Base-by-base conservation (phyloP, 2,329 filamentous ascomycete species). In the Achaetomium macrosporum region DNA sequence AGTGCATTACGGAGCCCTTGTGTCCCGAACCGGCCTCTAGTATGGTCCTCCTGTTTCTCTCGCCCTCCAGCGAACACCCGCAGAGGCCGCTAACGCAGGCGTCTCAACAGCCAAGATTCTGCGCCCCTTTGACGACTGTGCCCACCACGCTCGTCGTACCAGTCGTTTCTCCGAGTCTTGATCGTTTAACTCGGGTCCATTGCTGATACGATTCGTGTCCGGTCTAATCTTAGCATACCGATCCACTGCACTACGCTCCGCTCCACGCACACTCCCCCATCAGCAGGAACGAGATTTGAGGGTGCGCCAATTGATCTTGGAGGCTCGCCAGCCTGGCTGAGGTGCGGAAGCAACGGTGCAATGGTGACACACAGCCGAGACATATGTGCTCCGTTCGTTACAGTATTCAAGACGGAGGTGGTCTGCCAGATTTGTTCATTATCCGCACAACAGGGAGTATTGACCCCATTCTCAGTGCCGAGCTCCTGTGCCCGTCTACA, bases 141-240 rank as follows among this genome's bases (percentile, higher is more conserved):
- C 4, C 25, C 25, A 25, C 25, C 25, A 25, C n/a, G n/a, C 25
- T 25, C 25, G 4, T 25, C 25, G 25, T 7, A 25, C 25, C 25
- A 25, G 25, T 25, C 7, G 25, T 25, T n/a, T 7, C 25, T 4
- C 4, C 25, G 25, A 25, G 7, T 25, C 4, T 25, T 25, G 25
- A 7, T 25, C 25, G 25, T 25, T 25, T 7, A 25, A 25, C 25
- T 25, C 25, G 25, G 7, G 25, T 39, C 44, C 43, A 31, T 39
- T 39, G n/a, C 16, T 29, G 36, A 47, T 35, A 33, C 42, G 25
- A 25, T 25, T 25, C 17, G 30, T 42, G 15, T 42, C 13, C 37
- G 15, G 33, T 35, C 51, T 49, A 55, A 50, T 47, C 49, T 46
- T 53, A 51, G 51, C 42, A 50, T 25, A 25, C 25, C 25, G 4